Evolutionary conservation across 768 basidiomycete genomes (phyloP), one percentile per base, ranked within the genome.

Genomic region (Naganishia friedmannii): DNA sequence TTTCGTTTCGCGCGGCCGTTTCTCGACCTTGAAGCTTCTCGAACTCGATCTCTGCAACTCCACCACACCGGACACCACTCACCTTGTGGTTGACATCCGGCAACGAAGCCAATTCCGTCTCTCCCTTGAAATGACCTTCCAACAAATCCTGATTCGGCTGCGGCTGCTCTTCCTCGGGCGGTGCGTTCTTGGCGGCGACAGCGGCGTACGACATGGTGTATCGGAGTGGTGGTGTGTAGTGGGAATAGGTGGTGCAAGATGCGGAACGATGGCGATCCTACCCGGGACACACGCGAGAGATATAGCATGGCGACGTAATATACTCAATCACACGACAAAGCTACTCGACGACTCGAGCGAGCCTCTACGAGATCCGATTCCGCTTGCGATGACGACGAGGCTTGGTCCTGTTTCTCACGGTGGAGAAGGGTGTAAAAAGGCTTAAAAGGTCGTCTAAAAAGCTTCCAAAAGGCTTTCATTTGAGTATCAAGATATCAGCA

Each of bases 181-280:
- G 78, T 56, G 78, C 84, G 81, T 90, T 87, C 72, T 85, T 82
- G 31, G 86, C 85, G 70, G 87, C 86, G 76, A 88, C 86, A 37
- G 85, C 82, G 28, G 90, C 89, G 86, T 90, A 91, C 68, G 89
- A 89, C 88, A 90, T 90, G 53, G 46, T 76, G 42, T n/a, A 42
- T 42, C 15, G 42, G n/a, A n/a, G 15, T 42, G 42, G 15, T 42
- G 42, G 42, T 42, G 15, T 42, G 42, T 42, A 15, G 15, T 42
- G 15, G 7, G 34, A 53, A 37, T 23, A n/a, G 53, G n/a, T 37
- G 29, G 23, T 26, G 12, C 8, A 7, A 42, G n/a, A 45, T 63
- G 17, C 15, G 7, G 29, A 29, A 17, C 9, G 10, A 17, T 10
- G 29, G 8, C n/a, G 23, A 26, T 3, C 53, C 26, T n/a, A 51